phyloP scores from a whole-genome alignment of 1,284 basidiomycete species.

The Cystobasidiaceae sp. region DNA sequence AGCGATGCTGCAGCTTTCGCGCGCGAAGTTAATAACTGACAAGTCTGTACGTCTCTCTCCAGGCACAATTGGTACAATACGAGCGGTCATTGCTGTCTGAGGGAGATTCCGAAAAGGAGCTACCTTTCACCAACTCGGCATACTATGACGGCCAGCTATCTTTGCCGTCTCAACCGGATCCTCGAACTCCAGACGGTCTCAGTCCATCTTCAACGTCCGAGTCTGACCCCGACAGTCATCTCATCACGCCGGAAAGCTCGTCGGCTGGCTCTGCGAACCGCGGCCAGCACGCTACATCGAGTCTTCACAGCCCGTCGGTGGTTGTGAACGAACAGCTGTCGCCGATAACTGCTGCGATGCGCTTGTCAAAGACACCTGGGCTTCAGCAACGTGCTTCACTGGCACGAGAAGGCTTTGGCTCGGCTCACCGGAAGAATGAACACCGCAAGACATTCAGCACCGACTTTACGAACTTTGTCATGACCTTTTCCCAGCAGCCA shows the following conservation, averaged over 20 bases:
- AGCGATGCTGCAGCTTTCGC: not conserved
- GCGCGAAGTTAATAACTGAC: not conserved
- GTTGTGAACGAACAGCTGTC: conserved; percentile 20
- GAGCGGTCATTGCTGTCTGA: conserved; percentile 3
- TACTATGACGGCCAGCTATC: conserved; percentile 28
- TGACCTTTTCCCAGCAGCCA: not conserved
- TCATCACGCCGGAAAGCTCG: conserved; percentile 25
- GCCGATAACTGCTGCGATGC: conserved; percentile 21
- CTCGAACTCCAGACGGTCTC: conserved; percentile 15
- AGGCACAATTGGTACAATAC: conserved; percentile 29
- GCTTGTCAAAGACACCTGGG: not conserved
- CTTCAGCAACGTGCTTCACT: not conserved
- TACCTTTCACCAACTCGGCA: conserved; percentile 20
- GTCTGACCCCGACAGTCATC: conserved; percentile 3
- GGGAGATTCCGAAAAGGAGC: not conserved
- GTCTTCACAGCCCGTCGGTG: too few species aligned
- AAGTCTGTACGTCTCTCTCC: not conserved
- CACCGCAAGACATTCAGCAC: conserved; percentile 10
- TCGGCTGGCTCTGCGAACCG: too few species aligned
- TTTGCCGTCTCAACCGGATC: not conserved
- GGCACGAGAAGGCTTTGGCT: not conserved
- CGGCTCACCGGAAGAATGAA: not conserved
- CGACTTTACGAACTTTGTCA: not conserved
- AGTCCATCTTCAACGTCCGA: conserved; percentile 24
- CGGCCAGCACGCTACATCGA: too few species aligned